A percentile compares a stretch with the other conserved stretches of the same genome.
Evolutionary conservation across 2,329 filamentous ascomycete species (phyloP).

Genomic region (Plenodomus biglobosus): DNA sequence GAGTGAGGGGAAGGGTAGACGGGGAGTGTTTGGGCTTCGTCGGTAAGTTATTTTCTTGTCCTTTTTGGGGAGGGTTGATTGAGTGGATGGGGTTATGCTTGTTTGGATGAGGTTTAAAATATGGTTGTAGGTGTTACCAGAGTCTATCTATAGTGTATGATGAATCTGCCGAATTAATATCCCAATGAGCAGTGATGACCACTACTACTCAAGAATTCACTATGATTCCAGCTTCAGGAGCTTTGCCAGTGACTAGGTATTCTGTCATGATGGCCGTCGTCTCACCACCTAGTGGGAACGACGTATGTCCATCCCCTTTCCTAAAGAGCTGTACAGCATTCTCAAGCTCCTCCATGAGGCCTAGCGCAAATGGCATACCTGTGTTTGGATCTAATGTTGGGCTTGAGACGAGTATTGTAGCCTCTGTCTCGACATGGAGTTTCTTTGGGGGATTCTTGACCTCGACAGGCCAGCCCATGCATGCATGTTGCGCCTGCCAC

Average conservation of each 20-base stretch:
- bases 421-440: conserved; percentile 19
- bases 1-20: background rate
- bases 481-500: conserved; percentile 41
- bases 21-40: background rate
- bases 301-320: conserved; percentile 47
- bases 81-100: too few species aligned
- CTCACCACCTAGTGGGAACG: conserved; percentile 36
- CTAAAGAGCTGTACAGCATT: conserved; percentile 46
- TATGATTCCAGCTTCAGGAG: conserved; percentile 2
- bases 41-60: background rate
- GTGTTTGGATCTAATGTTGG: conserved; percentile 47
- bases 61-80: too few species aligned
- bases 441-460: conserved; percentile 38
- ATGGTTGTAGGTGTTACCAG: too few species aligned
- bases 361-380: conserved; percentile 30
- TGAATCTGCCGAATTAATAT: too few species aligned
- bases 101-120: too few species aligned
- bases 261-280: conserved; percentile 35
- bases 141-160: too few species aligned
- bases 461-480: conserved; percentile 46
- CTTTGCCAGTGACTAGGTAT: conserved; percentile 37
- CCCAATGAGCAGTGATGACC: background rate
- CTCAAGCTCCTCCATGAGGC: conserved; percentile 27
- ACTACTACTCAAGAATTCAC: background rate
- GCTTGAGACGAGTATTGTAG: conserved; percentile 46